Percentiles rank a stretch among this genome's conserved stretches.
Conservation (phyloP, 768 basidiomycete genomes). For the Sutorius australiensis region DNA sequence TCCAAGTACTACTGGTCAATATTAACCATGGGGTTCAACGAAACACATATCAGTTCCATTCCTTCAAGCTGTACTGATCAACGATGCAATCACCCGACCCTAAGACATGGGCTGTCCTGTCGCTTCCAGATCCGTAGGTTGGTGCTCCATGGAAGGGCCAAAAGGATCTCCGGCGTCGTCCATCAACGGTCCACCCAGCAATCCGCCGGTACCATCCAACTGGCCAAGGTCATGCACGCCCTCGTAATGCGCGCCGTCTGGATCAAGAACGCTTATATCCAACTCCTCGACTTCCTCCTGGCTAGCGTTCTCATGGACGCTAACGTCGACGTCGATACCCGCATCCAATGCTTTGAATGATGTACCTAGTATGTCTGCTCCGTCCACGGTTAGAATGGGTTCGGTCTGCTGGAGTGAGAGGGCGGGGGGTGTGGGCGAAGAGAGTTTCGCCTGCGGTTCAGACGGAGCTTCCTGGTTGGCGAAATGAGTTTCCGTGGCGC, state of each 20-base stretch:
- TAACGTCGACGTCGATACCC: conserved; percentile 41
- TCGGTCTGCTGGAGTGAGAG: conserved; percentile 49
- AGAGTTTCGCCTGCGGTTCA: conserved; percentile 56
- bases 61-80: background rate
- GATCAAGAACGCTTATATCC: conserved; percentile 61
- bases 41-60: conserved; percentile 3
- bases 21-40: background rate
- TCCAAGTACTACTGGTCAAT: background rate
- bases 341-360: conserved; percentile 55
- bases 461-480: conserved; percentile 38
- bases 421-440: conserved; percentile 66
- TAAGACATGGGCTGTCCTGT: conserved; percentile 8
- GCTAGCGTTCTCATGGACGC: conserved; percentile 30
- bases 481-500: conserved; percentile 35
- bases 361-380: conserved; percentile 46
- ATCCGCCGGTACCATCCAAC: conserved; percentile 46
- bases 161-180: conserved; percentile 62
- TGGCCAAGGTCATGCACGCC: conserved; percentile 52
- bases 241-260: conserved; percentile 61
- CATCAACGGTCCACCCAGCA: conserved; percentile 61
- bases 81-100: conserved; percentile 9
- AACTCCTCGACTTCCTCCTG: conserved; percentile 44
- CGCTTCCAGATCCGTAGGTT: conserved; percentile 10
- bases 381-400: conserved; percentile 38
- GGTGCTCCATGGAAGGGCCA: conserved; percentile 26